Evolutionary conservation across 352 stramenopile species (phyloP).

Genomic region (Globisporangium nagaii): DNA sequence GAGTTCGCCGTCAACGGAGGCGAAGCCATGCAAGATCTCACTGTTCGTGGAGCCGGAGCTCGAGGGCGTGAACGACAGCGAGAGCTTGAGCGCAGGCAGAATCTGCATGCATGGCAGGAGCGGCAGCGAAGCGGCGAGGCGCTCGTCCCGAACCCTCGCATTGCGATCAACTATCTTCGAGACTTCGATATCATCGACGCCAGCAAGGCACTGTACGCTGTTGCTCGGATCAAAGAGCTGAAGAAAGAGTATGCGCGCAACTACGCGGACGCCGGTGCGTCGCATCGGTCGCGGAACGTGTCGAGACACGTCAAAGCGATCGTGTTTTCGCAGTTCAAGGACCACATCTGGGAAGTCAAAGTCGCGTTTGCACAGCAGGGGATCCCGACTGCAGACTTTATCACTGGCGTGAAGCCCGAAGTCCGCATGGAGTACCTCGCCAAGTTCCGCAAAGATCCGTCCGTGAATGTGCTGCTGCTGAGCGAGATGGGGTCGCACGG

Average conservation of each 20-base stretch:
- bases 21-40: conserved; percentile 17
- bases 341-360: conserved; percentile 73
- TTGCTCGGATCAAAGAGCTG: conserved; percentile 56
- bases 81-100: background rate
- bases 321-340: conserved; percentile 80
- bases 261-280: background rate
- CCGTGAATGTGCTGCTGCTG: conserved; percentile 91
- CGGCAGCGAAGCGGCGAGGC: background rate
- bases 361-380: conserved; percentile 67
- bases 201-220: conserved; percentile 74
- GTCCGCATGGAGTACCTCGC: conserved; percentile 49
- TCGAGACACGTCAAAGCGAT: conserved; percentile 59
- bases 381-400: conserved; percentile 59
- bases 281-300: conserved; percentile 4
- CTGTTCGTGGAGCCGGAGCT: background rate
- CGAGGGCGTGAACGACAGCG: background rate
- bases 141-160: background rate
- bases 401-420: conserved; percentile 34
- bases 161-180: conserved; percentile 20
- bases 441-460: conserved; percentile 50
- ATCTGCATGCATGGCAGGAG: background rate
- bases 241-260: conserved; percentile 40
- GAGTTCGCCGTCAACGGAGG: conserved; percentile 27
- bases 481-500: conserved; percentile 93
- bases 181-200: conserved; percentile 42